phyloP scores from a whole-genome alignment of 78 protist species.

The Mastigamoeba balamuthi region DNA sequence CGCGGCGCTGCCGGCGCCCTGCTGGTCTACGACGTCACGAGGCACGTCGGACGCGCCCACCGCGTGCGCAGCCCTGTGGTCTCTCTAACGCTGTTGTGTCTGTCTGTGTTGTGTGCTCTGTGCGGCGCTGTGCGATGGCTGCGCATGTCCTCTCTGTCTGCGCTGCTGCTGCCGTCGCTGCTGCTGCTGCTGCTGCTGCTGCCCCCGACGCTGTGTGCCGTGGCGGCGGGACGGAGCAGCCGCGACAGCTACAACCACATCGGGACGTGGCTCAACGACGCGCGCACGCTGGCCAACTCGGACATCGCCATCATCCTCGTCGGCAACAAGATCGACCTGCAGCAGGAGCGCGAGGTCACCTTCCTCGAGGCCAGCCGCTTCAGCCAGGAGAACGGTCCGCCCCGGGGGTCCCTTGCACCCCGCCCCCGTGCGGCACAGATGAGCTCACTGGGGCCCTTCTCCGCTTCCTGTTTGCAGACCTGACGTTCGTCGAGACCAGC shows the following conservation, averaged over 20 bases:
- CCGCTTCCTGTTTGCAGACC: conserved; percentile 6
- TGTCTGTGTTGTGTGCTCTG: too few species aligned
- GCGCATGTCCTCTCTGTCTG: background rate
- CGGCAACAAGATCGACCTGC: conserved; percentile 58
- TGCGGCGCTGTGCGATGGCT: too few species aligned
- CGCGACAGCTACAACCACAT: conserved; percentile 64
- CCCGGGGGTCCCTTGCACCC: background rate
- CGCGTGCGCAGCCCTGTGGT: too few species aligned
- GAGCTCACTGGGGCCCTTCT: background rate
- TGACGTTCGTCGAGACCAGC: conserved; percentile 56
- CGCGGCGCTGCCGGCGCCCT: conserved; percentile 87
- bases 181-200: too few species aligned
- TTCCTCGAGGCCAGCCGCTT: conserved; percentile 53
- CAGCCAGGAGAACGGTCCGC: conserved; percentile 64
- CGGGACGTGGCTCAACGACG: conserved; percentile 79
- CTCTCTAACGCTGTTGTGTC: too few species aligned
- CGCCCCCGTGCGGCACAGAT: background rate
- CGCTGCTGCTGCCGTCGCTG: background rate
- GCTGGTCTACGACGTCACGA: conserved; percentile 75
- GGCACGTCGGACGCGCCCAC: background rate
- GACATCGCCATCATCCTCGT: conserved; percentile 59
- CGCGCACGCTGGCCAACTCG: conserved; percentile 31
- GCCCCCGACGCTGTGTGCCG: too few species aligned
- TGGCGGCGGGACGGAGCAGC: too few species aligned
- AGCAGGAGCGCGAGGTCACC: conserved; percentile 50